Percentiles rank a stretch among this genome's conserved stretches.
Evolutionary conservation across 2,329 filamentous ascomycete genomes (phyloP).

Genomic region (Sarocladium brachiariae): DNA sequence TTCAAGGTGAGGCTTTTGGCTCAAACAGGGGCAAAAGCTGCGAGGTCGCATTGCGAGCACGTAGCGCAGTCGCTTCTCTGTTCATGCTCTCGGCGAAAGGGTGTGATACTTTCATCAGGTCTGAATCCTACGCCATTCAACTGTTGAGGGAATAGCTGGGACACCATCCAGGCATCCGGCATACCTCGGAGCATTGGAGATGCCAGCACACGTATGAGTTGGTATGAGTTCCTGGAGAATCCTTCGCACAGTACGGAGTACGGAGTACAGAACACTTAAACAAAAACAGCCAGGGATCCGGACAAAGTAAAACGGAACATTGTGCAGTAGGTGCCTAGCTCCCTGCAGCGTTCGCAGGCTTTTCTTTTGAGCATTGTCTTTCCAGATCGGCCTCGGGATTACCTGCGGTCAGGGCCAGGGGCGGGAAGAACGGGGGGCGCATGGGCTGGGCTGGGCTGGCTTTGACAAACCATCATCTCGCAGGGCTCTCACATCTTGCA

Average conservation of each 20-base stretch:
- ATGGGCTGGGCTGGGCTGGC: neutral
- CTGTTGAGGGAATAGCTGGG: too few species aligned
- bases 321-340: neutral
- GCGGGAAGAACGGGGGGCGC: neutral
- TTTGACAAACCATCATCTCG: slow-evolving; percentile 8
- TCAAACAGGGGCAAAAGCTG: neutral
- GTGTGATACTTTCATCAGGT: neutral
- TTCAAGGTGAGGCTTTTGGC: neutral
- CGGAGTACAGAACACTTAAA: too few species aligned
- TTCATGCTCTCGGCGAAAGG: too few species aligned
- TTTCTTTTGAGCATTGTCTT: neutral
- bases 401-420: neutral
- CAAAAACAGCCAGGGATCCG: neutral
- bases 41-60: neutral
- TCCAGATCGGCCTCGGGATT: slow-evolving; percentile 8
- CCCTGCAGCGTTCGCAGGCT: neutral
- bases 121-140: neutral
- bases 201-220: too few species aligned
- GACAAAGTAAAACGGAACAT: neutral
- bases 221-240: too few species aligned
- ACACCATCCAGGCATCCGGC: too few species aligned
- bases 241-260: too few species aligned
- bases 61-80: too few species aligned
- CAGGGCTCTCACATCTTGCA: slow-evolving; percentile 7
- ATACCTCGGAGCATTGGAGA: too few species aligned